Evolutionary conservation across 306 rosid genomes (phyloP).

Genomic region (Gastrolobium bilobum): DNA sequence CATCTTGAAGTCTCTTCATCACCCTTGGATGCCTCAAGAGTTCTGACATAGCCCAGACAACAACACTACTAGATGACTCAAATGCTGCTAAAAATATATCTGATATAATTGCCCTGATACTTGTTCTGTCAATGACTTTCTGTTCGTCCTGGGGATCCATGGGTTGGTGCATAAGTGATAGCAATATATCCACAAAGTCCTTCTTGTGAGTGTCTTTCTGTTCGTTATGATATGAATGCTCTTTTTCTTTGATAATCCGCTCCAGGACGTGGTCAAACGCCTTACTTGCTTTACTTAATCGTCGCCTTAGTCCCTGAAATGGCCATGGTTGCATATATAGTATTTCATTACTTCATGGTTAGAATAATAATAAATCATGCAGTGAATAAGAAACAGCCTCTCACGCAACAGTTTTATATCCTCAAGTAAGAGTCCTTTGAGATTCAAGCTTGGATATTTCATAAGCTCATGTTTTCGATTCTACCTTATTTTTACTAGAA

Average conservation of each 20-base stretch:
- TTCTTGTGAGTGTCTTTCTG: not conserved
- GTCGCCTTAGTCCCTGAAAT: constrained; percentile 39
- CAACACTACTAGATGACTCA: not conserved
- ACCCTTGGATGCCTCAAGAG: constrained; percentile 50
- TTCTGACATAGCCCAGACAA: constrained; percentile 53
- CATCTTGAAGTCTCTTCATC: constrained; percentile 51
- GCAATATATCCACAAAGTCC: constrained; percentile 42
- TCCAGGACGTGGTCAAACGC: constrained; percentile 43
- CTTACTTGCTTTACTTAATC: constrained; percentile 15
- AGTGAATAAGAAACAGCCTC: no score
- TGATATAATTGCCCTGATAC: constrained; percentile 46
- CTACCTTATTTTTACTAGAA: no score
- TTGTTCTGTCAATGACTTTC: constrained; percentile 22
- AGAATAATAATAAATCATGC: no score
- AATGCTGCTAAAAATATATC: constrained; percentile 47
- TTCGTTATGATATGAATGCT: not conserved
- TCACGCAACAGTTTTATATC: no score
- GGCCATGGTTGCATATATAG: not conserved
- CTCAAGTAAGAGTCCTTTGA: no score
- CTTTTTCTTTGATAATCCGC: constrained; percentile 42
- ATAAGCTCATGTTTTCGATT: no score
- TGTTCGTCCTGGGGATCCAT: constrained; percentile 32
- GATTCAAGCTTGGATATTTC: no score
- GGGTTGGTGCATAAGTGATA: constrained; percentile 39
- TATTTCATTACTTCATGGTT: not conserved